A percentile compares a stretch with the other conserved stretches of the same genome.
These are phyloP conservation scores for Mucor ambiguus DNA, from an alignment of 371 early-diverging fungal genomes.

Conservation along the genomic window DNA sequence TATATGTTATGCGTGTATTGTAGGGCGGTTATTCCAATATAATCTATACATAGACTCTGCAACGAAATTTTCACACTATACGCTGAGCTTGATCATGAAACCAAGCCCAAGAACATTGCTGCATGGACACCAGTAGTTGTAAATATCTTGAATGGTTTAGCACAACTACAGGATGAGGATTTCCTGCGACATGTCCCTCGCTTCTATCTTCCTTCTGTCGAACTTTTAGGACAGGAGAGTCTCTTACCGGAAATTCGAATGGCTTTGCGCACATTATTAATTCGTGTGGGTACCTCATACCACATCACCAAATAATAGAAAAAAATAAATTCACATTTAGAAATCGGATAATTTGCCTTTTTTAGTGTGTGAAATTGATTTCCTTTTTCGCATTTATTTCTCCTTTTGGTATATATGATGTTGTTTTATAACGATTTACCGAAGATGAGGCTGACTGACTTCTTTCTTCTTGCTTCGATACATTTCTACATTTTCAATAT, in stretches of 20 bases:
- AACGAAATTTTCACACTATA: conserved; percentile 53
- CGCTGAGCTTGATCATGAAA: conserved; percentile 54
- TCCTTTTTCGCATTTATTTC: conserved; percentile 6
- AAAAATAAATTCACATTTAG: conserved; percentile 1
- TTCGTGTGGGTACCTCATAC: conserved; percentile 52
- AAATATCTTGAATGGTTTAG: conserved; percentile 46
- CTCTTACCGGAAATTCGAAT: conserved; percentile 48
- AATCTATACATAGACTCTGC: conserved; percentile 31
- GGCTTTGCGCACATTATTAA: conserved; percentile 46
- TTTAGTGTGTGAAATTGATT: conserved; percentile 16
- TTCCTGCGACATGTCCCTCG: conserved; percentile 49
- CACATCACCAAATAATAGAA: conserved; percentile 36
- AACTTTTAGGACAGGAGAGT: conserved; percentile 51
- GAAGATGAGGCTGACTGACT: not conserved
- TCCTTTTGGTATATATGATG: conserved; percentile 2
- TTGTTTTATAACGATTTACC: conserved; percentile 1
- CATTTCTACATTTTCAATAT: not conserved
- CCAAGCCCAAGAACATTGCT: conserved; percentile 54
- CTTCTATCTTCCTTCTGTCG: conserved; percentile 52
- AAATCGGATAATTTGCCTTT: conserved; percentile 10
- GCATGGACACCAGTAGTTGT: conserved; percentile 63
- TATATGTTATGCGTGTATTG: no score
- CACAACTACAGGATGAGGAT: conserved; percentile 56
- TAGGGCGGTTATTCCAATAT: not conserved
- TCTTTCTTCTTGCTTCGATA: not conserved